A percentile compares a stretch with the other conserved stretches of the same genome.
These are phyloP conservation scores for Stagonosporopsis vannaccii DNA, from an alignment of 2,329 filamentous ascomycete species.

Conservation along the genomic window DNA sequence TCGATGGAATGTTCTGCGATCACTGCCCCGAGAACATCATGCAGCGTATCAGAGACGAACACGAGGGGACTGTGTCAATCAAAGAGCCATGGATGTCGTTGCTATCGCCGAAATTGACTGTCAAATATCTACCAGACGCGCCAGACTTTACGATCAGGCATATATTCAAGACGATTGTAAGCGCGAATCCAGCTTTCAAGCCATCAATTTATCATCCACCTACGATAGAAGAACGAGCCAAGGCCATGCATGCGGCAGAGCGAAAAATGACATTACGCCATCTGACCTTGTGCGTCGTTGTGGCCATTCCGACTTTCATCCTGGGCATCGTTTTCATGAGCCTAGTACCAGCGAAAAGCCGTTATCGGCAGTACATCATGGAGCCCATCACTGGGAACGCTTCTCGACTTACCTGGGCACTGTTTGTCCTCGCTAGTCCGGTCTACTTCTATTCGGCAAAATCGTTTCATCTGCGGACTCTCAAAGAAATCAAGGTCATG, in stretches of 20 bases:
- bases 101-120: conserved; percentile 68
- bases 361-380: conserved; percentile 71
- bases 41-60: conserved; percentile 60
- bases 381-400: conserved; percentile 70
- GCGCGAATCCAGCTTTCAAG: conserved; percentile 69
- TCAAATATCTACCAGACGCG: conserved; percentile 73
- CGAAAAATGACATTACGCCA: conserved; percentile 72
- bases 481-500: conserved; percentile 78
- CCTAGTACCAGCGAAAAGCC: conserved; percentile 68
- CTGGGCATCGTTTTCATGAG: conserved; percentile 93
- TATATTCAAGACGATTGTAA: conserved; percentile 72
- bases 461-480: conserved; percentile 78
- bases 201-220: conserved; percentile 79
- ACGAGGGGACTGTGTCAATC: conserved; percentile 59
- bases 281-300: conserved; percentile 71
- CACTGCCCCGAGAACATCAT: conserved; percentile 60
- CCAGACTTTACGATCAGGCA: conserved; percentile 77
- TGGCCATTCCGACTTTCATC: conserved; percentile 83
- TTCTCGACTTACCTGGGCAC: conserved; percentile 77
- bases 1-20: conserved; percentile 57
- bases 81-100: conserved; percentile 64
- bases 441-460: conserved; percentile 89
- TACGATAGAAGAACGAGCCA: conserved; percentile 82
- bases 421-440: conserved; percentile 83
- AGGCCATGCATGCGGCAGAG: conserved; percentile 74